Evolutionary conservation across 192 early-diverging fungal genomes (phyloP).

Genomic region (Coemansia erecta): DNA sequence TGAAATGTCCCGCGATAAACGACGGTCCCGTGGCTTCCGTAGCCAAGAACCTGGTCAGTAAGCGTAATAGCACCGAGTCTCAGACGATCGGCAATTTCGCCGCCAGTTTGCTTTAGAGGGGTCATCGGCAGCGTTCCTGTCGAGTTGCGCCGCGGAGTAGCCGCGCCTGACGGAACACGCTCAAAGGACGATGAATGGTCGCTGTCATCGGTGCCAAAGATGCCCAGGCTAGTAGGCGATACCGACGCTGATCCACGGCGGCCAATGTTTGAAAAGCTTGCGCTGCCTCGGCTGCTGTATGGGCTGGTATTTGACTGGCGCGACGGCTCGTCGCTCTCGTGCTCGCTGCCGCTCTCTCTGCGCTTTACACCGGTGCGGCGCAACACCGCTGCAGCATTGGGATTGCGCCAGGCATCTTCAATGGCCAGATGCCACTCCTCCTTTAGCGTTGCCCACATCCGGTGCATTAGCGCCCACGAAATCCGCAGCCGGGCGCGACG

Average conservation of each 20-base stretch:
- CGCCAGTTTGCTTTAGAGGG: conserved; percentile 24
- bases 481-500: conserved; percentile 45
- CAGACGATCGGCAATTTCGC: conserved; percentile 18
- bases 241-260: conserved; percentile 37
- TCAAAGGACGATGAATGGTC: conserved; percentile 43
- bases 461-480: conserved; percentile 54
- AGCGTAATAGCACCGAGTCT: conserved; percentile 58
- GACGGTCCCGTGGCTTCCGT: conserved; percentile 95
- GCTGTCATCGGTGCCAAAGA: conserved; percentile 33
- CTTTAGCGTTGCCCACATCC: conserved; percentile 52
- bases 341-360: conserved; percentile 8
- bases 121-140: conserved; percentile 42
- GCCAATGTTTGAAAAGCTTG: background rate
- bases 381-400: conserved; percentile 48
- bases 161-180: conserved; percentile 27
- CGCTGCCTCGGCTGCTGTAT: conserved; percentile 20
- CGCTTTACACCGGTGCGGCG: conserved; percentile 40
- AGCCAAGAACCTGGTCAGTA: conserved; percentile 67
- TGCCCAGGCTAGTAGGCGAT: conserved; percentile 16
- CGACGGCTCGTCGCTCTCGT: conserved; percentile 14
- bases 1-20: conserved; percentile 95
- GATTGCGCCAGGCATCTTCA: conserved; percentile 53
- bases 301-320: conserved; percentile 14
- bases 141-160: conserved; percentile 45
- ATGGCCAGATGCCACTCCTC: conserved; percentile 43